Conservation (phyloP, 1,284 basidiomycete species). For the Cutaneotrichosporon mucoides region DNA sequence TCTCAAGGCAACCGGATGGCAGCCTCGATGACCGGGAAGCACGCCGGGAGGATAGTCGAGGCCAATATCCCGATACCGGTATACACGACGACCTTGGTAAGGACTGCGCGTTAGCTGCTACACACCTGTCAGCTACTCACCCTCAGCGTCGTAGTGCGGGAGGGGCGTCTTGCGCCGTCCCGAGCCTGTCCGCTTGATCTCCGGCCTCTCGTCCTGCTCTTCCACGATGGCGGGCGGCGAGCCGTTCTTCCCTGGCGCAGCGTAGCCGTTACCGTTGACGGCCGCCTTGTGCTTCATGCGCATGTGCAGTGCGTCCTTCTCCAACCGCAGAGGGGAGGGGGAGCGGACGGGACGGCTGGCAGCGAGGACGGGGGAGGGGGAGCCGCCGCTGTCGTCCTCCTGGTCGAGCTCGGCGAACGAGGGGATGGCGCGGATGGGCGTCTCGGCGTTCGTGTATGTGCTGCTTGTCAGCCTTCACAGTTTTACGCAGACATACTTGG, state of each 20-base stretch:
- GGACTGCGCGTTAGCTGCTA: constrained; percentile 53
- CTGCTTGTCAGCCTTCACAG: constrained; percentile 16
- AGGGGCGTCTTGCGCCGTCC: not conserved
- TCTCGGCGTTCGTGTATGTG: constrained; percentile 66
- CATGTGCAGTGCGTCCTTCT: constrained; percentile 9
- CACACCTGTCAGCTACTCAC: constrained; percentile 55
- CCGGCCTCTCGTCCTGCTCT: not conserved
- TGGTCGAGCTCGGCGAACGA: constrained; percentile 71
- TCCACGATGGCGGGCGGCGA: not conserved
- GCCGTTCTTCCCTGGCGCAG: not conserved
- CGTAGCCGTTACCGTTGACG: not conserved
- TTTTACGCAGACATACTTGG: constrained; percentile 55
- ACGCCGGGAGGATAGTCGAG: constrained; percentile 59
- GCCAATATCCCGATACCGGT: constrained; percentile 73
- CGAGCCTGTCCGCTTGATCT: not conserved
- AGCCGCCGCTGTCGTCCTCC: constrained; percentile 8
- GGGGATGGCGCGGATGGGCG: constrained; percentile 65
- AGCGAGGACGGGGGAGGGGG: not conserved
- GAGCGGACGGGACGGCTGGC: not conserved
- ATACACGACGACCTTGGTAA: constrained; percentile 90
- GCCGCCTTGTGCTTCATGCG: not conserved
- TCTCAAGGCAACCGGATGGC: no score
- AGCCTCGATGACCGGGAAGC: constrained; percentile 55
- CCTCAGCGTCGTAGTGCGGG: constrained; percentile 64
- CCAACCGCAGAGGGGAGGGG: constrained; percentile 3